Percentiles rank a stretch among this genome's conserved stretches.
Evolutionary conservation across 2,329 filamentous ascomycete genomes (phyloP).

Genomic region (Pseudocercospora pini-densiflorae): DNA sequence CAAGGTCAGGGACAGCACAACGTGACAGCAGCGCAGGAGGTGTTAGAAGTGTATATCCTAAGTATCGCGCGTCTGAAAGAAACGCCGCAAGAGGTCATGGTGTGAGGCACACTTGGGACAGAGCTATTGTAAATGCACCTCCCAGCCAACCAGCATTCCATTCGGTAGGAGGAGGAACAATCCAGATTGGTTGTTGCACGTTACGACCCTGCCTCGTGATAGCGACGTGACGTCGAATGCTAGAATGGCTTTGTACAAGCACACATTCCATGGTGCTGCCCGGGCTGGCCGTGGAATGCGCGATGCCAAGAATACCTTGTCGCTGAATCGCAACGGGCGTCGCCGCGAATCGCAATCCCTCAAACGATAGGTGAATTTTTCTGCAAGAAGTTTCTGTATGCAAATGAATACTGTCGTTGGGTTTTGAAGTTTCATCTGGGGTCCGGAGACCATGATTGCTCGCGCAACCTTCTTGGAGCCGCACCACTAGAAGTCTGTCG

Average conservation of each 20-base stretch:
- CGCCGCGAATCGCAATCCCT: neutral
- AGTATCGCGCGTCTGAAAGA: constrained; percentile 15
- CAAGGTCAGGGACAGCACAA: neutral
- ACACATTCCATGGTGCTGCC: constrained; percentile 26
- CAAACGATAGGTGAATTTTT: neutral
- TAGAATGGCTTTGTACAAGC: constrained; percentile 31
- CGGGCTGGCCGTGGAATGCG: constrained; percentile 27
- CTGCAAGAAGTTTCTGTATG: neutral
- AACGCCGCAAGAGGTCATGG: constrained; percentile 23
- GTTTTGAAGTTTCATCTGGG: neutral
- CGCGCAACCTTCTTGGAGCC: neutral
- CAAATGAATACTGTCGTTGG: neutral
- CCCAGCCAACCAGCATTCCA: constrained; percentile 33
- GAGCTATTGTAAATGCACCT: constrained; percentile 31
- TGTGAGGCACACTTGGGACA: constrained; percentile 24
- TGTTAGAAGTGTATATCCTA: constrained; percentile 8
- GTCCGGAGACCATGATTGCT: neutral
- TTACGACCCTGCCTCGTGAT: constrained; percentile 19
- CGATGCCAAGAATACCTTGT: neutral
- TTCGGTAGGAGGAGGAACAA: constrained; percentile 31
- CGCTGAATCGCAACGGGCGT: neutral
- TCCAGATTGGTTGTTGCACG: constrained; percentile 21
- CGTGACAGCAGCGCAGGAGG: neutral
- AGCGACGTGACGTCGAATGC: constrained; percentile 24
- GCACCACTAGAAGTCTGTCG: neutral